Conservation (phyloP, 192 early-diverging fungal genomes). For the Entomortierella beljakovae region DNA sequence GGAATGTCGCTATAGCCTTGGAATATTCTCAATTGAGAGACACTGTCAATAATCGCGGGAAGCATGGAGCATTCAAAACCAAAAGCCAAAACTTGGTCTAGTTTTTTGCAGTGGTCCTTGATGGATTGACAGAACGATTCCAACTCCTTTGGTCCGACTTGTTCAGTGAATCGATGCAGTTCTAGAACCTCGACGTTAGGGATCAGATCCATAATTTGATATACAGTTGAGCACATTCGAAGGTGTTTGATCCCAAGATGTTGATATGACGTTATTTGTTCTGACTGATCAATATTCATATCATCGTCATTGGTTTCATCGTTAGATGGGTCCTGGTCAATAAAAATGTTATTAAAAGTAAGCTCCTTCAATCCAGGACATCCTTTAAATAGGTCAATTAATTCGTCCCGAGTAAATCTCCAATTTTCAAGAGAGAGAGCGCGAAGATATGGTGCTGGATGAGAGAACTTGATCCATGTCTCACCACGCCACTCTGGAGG, state of each 20-base stretch:
- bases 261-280: slow-evolving; percentile 7
- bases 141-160: neutral
- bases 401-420: slow-evolving; percentile 6
- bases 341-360: slow-evolving; percentile 10
- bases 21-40: neutral
- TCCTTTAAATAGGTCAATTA: slow-evolving; percentile 17
- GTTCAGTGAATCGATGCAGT: slow-evolving; percentile 33
- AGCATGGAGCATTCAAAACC: slow-evolving; percentile 51
- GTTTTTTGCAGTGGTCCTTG: slow-evolving; percentile 4
- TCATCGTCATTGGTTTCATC: neutral
- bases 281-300: neutral
- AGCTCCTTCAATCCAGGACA: slow-evolving; percentile 20
- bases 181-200: slow-evolving; percentile 26
- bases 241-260: slow-evolving; percentile 20
- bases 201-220: slow-evolving; percentile 16
- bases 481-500: slow-evolving; percentile 3
- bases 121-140: slow-evolving; percentile 21
- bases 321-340: neutral
- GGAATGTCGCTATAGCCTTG: slow-evolving; percentile 23
- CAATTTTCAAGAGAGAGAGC: slow-evolving; percentile 28
- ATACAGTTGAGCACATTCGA: slow-evolving; percentile 34
- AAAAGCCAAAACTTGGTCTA: slow-evolving; percentile 16
- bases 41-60: slow-evolving; percentile 6
- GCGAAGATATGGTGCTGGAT: neutral
- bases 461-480: slow-evolving; percentile 14